Percentiles rank a stretch among this genome's conserved stretches.
These are phyloP conservation scores for Ascochyta fabae DNA, from an alignment of 2,329 filamentous ascomycete genomes.

Conservation along the genomic window DNA sequence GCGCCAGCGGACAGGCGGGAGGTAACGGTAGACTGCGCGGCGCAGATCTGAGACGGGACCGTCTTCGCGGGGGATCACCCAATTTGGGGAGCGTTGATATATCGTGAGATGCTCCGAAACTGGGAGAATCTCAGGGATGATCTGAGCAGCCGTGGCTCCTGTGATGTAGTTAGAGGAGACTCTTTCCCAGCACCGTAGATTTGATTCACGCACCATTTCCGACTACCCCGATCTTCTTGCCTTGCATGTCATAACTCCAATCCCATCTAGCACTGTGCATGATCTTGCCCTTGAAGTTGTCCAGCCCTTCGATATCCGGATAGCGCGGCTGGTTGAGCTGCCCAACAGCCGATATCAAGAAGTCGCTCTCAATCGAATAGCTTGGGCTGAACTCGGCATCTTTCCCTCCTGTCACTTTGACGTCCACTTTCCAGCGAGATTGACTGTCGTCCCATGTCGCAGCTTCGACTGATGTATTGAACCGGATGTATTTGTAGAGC, in stretches of 20 bases:
- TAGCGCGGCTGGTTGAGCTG: constrained; percentile 63
- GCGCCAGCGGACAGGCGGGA: constrained; percentile 59
- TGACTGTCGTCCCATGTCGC: constrained; percentile 61
- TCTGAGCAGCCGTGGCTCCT: constrained; percentile 65
- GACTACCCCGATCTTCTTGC: constrained; percentile 64
- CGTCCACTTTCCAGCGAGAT: constrained; percentile 60
- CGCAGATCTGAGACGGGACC: constrained; percentile 52
- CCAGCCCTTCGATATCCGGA: constrained; percentile 57
- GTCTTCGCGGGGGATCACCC: constrained; percentile 63
- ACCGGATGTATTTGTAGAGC: constrained; percentile 64
- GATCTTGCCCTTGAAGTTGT: constrained; percentile 59
- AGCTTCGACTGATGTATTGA: constrained; percentile 61
- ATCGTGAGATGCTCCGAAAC: constrained; percentile 58
- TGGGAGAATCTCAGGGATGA: constrained; percentile 63
- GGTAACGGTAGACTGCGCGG: constrained; percentile 55
- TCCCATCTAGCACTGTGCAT: constrained; percentile 68
- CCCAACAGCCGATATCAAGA: constrained; percentile 64
- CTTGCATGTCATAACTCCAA: constrained; percentile 62
- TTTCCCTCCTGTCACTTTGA: constrained; percentile 59
- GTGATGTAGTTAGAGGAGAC: constrained; percentile 3
- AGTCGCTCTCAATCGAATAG: constrained; percentile 63
- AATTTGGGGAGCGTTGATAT: constrained; percentile 66
- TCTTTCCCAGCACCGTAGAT: background rate
- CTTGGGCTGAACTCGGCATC: constrained; percentile 60
- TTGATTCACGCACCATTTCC: constrained; percentile 58